Evolutionary conservation across 2,329 filamentous ascomycete species (phyloP).

Genomic region (Coniella vitis): DNA sequence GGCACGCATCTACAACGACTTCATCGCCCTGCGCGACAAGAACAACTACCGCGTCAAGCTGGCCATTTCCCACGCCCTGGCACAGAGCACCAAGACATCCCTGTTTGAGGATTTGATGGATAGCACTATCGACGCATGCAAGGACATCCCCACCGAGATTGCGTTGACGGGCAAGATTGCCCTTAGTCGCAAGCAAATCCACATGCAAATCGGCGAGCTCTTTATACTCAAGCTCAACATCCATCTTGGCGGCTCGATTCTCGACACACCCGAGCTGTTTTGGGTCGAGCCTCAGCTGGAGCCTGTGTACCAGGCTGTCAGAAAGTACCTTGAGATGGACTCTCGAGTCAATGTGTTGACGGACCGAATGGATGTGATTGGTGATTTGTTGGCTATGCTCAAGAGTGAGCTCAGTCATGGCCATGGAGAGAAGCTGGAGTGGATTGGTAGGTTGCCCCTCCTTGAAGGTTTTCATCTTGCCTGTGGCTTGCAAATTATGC

Average conservation of each 20-base stretch:
- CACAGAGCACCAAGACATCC: slow-evolving; percentile 95
- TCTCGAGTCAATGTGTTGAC: slow-evolving; percentile 85
- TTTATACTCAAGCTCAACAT: slow-evolving; percentile 98
- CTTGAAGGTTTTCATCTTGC: neutral
- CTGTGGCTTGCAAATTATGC: neutral
- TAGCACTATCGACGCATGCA: slow-evolving; percentile 86
- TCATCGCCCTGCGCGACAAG: slow-evolving; percentile 90
- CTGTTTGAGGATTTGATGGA: slow-evolving; percentile 94
- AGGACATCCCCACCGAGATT: slow-evolving; percentile 88
- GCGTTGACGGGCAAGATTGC: slow-evolving; percentile 88
- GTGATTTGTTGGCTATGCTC: slow-evolving; percentile 82
- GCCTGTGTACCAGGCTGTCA: slow-evolving; percentile 90
- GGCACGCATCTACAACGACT: slow-evolving; percentile 98
- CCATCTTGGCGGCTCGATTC: slow-evolving; percentile 90
- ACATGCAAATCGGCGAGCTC: slow-evolving; percentile 98
- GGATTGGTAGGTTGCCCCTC: slow-evolving; percentile 65
- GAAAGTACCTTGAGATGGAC: slow-evolving; percentile 97
- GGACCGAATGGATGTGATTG: slow-evolving; percentile 86
- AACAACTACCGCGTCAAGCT: slow-evolving; percentile 97
- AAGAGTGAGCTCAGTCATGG: slow-evolving; percentile 95
- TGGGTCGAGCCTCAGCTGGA: slow-evolving; percentile 97
- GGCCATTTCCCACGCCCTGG: slow-evolving; percentile 89
- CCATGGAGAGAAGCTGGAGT: slow-evolving; percentile 82
- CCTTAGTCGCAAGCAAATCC: slow-evolving; percentile 82
- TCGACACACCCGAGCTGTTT: slow-evolving; percentile 95